Conservation (phyloP, 2,329 filamentous ascomycete species). For the Venturia aucupariae region DNA sequence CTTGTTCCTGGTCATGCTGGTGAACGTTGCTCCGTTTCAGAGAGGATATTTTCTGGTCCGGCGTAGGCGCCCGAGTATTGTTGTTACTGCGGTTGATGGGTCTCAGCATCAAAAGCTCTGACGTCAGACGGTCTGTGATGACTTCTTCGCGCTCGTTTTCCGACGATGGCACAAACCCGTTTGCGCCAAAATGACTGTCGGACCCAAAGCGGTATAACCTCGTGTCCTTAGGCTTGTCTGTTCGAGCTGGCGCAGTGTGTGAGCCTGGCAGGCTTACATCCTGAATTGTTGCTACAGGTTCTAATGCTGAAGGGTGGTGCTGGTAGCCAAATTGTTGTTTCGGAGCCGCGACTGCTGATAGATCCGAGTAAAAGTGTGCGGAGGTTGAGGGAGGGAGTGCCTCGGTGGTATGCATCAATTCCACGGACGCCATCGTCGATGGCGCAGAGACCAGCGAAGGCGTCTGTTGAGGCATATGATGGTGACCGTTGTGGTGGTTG, state of each 20-base stretch:
- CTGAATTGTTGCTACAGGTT: not conserved
- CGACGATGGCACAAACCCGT: slow-evolving; percentile 12
- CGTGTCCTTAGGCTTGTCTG: not conserved
- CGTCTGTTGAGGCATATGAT: slow-evolving; percentile 5
- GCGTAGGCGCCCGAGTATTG: slow-evolving; percentile 6
- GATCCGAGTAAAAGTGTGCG: not conserved
- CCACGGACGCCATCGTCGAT: not conserved
- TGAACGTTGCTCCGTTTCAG: slow-evolving; percentile 3
- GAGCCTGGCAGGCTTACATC: not conserved
- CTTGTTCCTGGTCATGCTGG: not conserved
- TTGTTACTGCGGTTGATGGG: slow-evolving; percentile 13
- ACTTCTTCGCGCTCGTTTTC: slow-evolving; percentile 6
- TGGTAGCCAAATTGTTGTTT: not conserved
- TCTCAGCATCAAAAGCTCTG: slow-evolving; percentile 12
- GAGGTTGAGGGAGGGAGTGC: not conserved
- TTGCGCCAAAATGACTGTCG: slow-evolving; percentile 9
- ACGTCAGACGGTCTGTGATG: slow-evolving; percentile 8
- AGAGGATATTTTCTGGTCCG: not conserved
- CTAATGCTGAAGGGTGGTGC: not conserved
- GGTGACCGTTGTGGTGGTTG: not conserved
- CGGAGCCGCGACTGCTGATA: not conserved
- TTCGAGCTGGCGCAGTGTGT: slow-evolving; percentile 5
- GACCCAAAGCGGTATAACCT: slow-evolving; percentile 15
- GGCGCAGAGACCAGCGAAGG: slow-evolving; percentile 6
- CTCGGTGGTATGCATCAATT: slow-evolving; percentile 8